These are phyloP conservation scores for Gossypium gossypioides DNA, from an alignment of 441 rosid genomes.

Conservation along the genomic window DNA sequence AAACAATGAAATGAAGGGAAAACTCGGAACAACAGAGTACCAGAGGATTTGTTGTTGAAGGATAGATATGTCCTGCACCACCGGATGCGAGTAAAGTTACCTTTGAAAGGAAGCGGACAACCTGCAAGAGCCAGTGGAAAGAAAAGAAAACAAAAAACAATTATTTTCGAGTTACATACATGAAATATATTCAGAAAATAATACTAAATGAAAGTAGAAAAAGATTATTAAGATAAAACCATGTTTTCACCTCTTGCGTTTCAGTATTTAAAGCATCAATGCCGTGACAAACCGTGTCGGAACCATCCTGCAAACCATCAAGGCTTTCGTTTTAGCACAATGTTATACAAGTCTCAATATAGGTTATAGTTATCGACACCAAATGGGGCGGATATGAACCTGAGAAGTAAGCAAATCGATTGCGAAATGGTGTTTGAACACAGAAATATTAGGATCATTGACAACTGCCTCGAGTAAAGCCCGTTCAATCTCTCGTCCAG, in stretches of 20 bases:
- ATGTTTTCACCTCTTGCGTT: constrained; percentile 59
- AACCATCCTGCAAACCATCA: constrained; percentile 50
- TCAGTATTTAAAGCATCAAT: constrained; percentile 77
- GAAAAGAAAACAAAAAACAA: background rate
- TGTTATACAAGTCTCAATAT: background rate
- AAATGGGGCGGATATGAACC: constrained; percentile 27
- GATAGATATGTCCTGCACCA: constrained; percentile 96
- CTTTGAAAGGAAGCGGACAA: constrained; percentile 76
- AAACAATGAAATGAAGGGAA: background rate
- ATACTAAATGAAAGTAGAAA: constrained; percentile 12
- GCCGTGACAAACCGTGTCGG: constrained; percentile 70
- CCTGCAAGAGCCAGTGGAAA: constrained; percentile 31
- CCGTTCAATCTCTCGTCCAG: constrained; percentile 95
- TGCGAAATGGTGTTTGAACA: constrained; percentile 83
- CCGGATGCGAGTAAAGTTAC: constrained; percentile 95
- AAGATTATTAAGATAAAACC: background rate
- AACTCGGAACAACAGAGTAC: constrained; percentile 25
- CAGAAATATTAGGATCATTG: constrained; percentile 62
- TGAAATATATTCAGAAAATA: background rate
- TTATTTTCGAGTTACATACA: constrained; percentile 4
- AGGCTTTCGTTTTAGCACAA: constrained; percentile 6
- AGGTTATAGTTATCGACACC: background rate
- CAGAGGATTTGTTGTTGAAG: constrained; percentile 84
- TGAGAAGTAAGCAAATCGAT: constrained; percentile 85
- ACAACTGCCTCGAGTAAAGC: constrained; percentile 76